Base-by-base conservation (phyloP, 2,329 filamentous ascomycete species). In the Colletotrichum sp. region DNA sequence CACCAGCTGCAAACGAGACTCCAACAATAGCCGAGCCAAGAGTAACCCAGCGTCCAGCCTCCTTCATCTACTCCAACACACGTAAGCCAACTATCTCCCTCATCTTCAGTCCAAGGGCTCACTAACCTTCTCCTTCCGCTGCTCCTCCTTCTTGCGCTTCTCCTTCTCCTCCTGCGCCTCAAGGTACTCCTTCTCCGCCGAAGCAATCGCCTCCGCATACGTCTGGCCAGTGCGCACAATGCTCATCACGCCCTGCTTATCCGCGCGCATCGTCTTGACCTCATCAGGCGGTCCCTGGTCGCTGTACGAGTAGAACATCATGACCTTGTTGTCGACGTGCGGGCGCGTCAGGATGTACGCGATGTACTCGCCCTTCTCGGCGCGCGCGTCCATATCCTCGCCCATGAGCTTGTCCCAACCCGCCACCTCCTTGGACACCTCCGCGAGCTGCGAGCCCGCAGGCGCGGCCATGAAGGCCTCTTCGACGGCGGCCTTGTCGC, bases 11-110 rank as follows among this genome's bases (percentile, higher is more conserved):
- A 22, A 48, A 48, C 10, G 44, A 48, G n/a, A 22, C 44, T 4
- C 44, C 44, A 13, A 48, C 44, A 48, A 48, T 13, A 8, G n/a
- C 44, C n/a, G 44, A 48, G n/a, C 44, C 44, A 48, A 48, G 18
- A 22, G 44, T 7, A 12, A 13, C 6, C 44, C 44, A 48, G n/a
- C n/a, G n/a, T 22, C 44, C 44, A 22, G 12, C 44, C 44, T n/a
- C n/a, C 3, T 0, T 12, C 18, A 48, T 48, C 44, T 48, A 13
- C n/a, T 8, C 44, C 44, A 48, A 1, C 6, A 48, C 44, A 48
- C 6, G 0, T 48, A 0, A 48, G 44, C 44, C 4, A 22, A 22
- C 3, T 0, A 0, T 4, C 9, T 22, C n/a, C 8, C 44, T 6
- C 0, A n/a, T n/a, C 18, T 48, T 22, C 44, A n/a, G 1, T 3